Percentiles rank a stretch among this genome's conserved stretches.
Evolutionary conservation across 768 basidiomycete genomes (phyloP).

Genomic region (Termitomyces sp.): DNA sequence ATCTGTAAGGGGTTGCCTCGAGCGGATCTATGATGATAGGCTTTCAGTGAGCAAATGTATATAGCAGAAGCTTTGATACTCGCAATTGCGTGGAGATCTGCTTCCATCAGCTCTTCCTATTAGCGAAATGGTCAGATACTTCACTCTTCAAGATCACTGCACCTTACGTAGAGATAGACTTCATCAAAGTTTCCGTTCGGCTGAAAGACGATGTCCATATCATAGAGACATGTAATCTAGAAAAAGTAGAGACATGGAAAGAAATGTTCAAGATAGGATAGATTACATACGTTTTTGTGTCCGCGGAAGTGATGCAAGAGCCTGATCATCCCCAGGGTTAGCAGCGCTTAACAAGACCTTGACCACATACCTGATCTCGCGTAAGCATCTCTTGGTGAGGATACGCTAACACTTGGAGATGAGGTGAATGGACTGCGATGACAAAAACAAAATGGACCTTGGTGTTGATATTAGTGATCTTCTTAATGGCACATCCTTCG

Average conservation of each 20-base stretch:
- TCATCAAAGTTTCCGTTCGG: slow-evolving; percentile 91
- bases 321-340: slow-evolving; percentile 31
- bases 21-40: slow-evolving; percentile 57
- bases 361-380: slow-evolving; percentile 81
- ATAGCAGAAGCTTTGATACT: slow-evolving; percentile 16
- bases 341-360: background rate
- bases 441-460: slow-evolving; percentile 39
- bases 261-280: background rate
- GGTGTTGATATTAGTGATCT: slow-evolving; percentile 91
- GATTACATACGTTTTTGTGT: slow-evolving; percentile 84
- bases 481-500: slow-evolving; percentile 93
- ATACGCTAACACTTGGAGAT: slow-evolving; percentile 55
- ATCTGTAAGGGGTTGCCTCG: slow-evolving; percentile 82
- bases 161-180: slow-evolving; percentile 83
- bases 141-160: background rate
- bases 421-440: background rate
- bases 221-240: slow-evolving; percentile 94
- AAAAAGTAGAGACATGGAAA: slow-evolving; percentile 6
- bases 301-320: slow-evolving; percentile 96
- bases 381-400: slow-evolving; percentile 90
- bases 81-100: slow-evolving; percentile 97
- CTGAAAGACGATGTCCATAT: slow-evolving; percentile 97
- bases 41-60: background rate
- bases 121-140: slow-evolving; percentile 4
- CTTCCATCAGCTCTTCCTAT: slow-evolving; percentile 99